Base-by-base conservation (phyloP, 2,329 filamentous ascomycete species). In the Colletotrichum aenigma region DNA sequence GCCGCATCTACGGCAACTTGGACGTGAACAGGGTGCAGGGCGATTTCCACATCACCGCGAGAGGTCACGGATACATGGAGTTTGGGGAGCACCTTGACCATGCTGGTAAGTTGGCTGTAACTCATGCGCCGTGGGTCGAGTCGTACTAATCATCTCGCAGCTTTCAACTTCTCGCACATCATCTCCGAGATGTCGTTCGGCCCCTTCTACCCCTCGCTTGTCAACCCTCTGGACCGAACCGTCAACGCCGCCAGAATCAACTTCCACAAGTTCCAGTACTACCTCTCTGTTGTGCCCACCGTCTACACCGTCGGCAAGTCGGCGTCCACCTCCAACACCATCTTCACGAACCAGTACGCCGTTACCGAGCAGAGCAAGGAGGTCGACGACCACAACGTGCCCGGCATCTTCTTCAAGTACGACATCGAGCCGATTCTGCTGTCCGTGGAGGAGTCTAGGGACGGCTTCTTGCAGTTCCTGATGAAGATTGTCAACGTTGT, bases 191-290 rank as follows among this genome's bases (percentile, higher is more conserved):
- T 99, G 80, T 98, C 96, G 74, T 99, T 98, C 85, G 97, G 97
- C 6, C 94, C 96, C n/a, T 98, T 96, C 87, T 98, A 98, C 87
- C 96, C 97, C 1, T 95, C 94, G 30, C 93, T 99, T 71, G 91
- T 94, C 81, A 99, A 99, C 87, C 97, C 97, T 0, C 94, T 99
- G 81, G 97, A 98, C 87, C 93, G 94, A 79, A 98, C 97, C 60
- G 92, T 96, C 85, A 94, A 96, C 81, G 86, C 89, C 5, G 96
- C 94, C n/a, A 83, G 89, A 18, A 83, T 85, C 76, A 90, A 98
- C 88, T 98, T 98, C 88, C 94, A 96, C 91, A 97, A 97, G 86
- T 98, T 96, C 88, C 97, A 99, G 86, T 99, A 99, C 90, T 98
- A 97, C 88, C 90, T 98, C 82, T 98, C 95, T 52, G 91, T 99